Evolutionary conservation across 306 rosid genomes (phyloP), one percentile per base, ranked within the genome.

Genomic region (Comarum palustre): DNA sequence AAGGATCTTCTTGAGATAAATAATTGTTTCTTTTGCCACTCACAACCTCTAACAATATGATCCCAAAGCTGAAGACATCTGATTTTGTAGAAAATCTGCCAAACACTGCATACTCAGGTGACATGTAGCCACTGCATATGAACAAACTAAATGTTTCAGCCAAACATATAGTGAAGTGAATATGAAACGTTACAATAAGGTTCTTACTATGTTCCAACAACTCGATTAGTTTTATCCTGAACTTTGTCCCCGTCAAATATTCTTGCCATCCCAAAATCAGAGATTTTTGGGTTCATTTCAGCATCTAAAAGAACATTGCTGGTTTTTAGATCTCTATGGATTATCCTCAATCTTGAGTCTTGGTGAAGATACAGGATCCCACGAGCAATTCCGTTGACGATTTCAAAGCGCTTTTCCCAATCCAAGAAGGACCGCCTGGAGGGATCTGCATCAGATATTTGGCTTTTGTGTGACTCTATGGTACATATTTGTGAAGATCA

Each of bases 191-290:
- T 11, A 41, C 3, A 16, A 0, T 29, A 2, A n/a, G n/a, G n/a
- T 8, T 54, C 93, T 86, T 86, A 89, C 90, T 82, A 89, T 62
- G 90, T 89, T 48, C 93, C 87, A 39, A 84, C 90, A 17, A 89
- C 64, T 12, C 77, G 68, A 2, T 77, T 82, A 20, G 91, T 89
- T 20, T 72, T 72, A 48, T 83, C 88, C 68, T 82, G 86, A 75
- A 80, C 65, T 69, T 85, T 86, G 43, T 89, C 77, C 5, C 76
- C 73, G 2, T 84, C 79, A 59, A 89, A 74, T 69, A 83, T 83
- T 78, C 86, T 87, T 50, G 92, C 96, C 90, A 78, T 80, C 22
- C 96, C 96, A 70, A 87, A 90, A 71, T 90, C 29, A 27, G 92
- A 80, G 41, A 90, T 84, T 75, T 90, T 90, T 3, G 89, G 89